These are phyloP conservation scores for Seiridium cupressi DNA, from an alignment of 2,329 filamentous ascomycete genomes.

Conservation along the genomic window DNA sequence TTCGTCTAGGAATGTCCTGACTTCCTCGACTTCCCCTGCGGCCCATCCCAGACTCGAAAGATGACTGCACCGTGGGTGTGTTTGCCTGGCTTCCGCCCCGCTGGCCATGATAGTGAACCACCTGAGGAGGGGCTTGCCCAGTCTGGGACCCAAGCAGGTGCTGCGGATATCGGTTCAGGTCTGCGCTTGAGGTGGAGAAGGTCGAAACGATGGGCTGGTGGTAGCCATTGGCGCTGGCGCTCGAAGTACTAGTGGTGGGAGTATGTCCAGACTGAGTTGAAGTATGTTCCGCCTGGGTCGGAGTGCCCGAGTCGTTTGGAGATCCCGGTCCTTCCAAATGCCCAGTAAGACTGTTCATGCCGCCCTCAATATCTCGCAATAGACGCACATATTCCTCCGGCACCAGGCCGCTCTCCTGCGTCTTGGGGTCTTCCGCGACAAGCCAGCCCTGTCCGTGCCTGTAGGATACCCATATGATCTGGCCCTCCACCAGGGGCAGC, in stretches of 20 bases:
- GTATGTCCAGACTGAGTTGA: constrained; percentile 32
- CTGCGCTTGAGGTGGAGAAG: constrained; percentile 69
- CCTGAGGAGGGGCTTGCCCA: constrained; percentile 62
- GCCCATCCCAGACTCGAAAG: constrained; percentile 45
- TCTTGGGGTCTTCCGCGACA: constrained; percentile 93
- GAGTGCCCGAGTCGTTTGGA: constrained; percentile 57
- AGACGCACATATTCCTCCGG: constrained; percentile 95
- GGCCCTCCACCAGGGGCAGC: constrained; percentile 85
- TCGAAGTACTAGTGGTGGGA: constrained; percentile 34
- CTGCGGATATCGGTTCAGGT: constrained; percentile 66
- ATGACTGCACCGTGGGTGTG: constrained; percentile 56
- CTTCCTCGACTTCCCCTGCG: constrained; percentile 40
- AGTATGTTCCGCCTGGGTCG: constrained; percentile 59
- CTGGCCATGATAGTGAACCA: constrained; percentile 67
- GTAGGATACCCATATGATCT: constrained; percentile 95
- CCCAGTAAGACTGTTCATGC: constrained; percentile 70
- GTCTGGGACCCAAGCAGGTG: constrained; percentile 61
- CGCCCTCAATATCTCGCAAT: constrained; percentile 89
- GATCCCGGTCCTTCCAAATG: constrained; percentile 53
- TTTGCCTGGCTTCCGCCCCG: constrained; percentile 66
- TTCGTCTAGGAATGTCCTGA: constrained; percentile 41
- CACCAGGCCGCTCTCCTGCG: constrained; percentile 88
- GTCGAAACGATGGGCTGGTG: constrained; percentile 67
- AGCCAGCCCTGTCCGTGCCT: constrained; percentile 96
- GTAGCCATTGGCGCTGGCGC: constrained; percentile 54